Evolutionary conservation across 176 grass and related monocot species (phyloP), one percentile per base, ranked within the genome.

Genomic region (Triticum turgidum): DNA sequence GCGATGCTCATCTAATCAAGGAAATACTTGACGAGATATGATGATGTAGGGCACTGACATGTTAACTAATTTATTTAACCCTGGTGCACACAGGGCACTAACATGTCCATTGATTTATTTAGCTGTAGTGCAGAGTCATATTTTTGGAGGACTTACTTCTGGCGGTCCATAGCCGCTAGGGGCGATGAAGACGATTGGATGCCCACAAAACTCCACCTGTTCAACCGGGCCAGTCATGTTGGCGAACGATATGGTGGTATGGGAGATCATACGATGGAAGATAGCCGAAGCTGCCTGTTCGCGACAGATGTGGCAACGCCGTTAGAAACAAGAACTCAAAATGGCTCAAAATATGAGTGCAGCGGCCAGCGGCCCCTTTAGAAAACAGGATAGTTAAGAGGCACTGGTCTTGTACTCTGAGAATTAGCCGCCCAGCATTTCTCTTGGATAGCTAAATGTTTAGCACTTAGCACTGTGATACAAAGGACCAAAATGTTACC

Each of bases 201-300:
- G 87, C 70, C 92, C 92, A 73, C 85, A 94, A 80, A 97, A 94
- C 79, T 76, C 80, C 17, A 93, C 87, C 47, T 91, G 84, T 54
- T 97, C 95, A 15, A 88, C 70, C 54, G 92, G 95, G 17, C 95
- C 95, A 51, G 89, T 82, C 77, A 97, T 89, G 84, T 91, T 93
- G 6, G 95, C 94, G 82, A 93, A 94, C 1, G 95, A 97, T 68
- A 97, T 70, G 11, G 95, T 97, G 18, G 92, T 93, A 64, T 97
- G 87, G 34, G 72, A 86, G 35, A 94, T 63, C 77, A 97, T 80
- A 80, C 87, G 87, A 73, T 88, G 63, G 58, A 80, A 89, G 84
- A 90, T 56, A 30, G 56, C 87, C 20, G 63, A 77, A 44, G 82
- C 90, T 78, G 56, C 89, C 95, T 97, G 85, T 81, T 80, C 4